phyloP scores from a whole-genome alignment of 257 asterid genomes.

The Lavandula angustifolia region DNA sequence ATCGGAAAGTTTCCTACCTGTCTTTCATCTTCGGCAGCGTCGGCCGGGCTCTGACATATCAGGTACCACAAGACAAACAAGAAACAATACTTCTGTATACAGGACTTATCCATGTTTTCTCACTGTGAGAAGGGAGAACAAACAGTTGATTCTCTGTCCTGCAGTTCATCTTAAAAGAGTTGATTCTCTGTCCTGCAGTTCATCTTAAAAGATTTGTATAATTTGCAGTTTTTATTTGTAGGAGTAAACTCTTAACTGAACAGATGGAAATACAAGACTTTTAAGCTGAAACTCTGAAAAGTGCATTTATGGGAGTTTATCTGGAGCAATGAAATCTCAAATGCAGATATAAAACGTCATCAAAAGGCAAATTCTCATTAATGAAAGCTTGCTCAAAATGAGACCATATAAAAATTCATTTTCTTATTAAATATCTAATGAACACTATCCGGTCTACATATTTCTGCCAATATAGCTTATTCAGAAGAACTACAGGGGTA shows the following conservation, averaged over 20 bases:
- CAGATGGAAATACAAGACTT: not conserved
- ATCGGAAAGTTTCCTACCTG: constrained; percentile 23
- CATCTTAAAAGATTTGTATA: constrained; percentile 16
- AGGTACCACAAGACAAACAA: constrained; percentile 27
- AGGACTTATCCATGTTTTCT: constrained; percentile 5
- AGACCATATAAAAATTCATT: not conserved
- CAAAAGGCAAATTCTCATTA: constrained; percentile 8
- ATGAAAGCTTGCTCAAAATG: constrained; percentile 11
- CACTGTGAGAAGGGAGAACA: constrained; percentile 7
- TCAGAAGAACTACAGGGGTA: constrained; percentile 11
- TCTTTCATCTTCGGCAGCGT: constrained; percentile 31
- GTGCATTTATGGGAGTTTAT: constrained; percentile 6
- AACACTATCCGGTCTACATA: constrained; percentile 16
- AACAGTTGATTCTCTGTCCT: not conserved
- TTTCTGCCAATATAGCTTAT: constrained; percentile 9
- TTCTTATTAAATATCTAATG: not conserved
- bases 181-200: constrained; percentile 18
- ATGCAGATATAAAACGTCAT: not conserved
- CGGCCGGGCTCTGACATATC: constrained; percentile 9
- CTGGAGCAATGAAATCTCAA: not conserved
- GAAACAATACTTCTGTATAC: constrained; percentile 10
- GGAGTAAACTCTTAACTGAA: constrained; percentile 7
- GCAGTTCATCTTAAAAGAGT: constrained; percentile 13
- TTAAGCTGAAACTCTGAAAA: not conserved
- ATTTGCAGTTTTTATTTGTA: constrained; percentile 10